These are phyloP conservation scores for Thraustochytrium sp. DNA, from an alignment of 352 stramenopile genomes.

Conservation along the genomic window DNA sequence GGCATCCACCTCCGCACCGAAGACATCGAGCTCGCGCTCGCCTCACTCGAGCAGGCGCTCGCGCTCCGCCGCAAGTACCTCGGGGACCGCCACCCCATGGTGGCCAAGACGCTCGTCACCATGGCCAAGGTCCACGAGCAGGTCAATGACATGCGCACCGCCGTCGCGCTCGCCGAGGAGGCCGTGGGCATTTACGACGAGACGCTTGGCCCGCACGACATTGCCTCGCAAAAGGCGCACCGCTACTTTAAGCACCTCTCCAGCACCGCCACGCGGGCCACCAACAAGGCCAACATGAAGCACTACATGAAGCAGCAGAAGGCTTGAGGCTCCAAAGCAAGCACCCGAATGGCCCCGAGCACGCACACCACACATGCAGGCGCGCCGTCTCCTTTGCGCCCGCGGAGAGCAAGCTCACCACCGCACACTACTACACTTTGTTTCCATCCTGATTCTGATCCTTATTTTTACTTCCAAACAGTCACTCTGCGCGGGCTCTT, in stretches of 20 bases:
- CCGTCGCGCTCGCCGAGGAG: not conserved
- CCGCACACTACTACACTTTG: too few species aligned
- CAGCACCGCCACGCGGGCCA: not conserved
- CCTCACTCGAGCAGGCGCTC: not conserved
- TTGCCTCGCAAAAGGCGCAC: not conserved
- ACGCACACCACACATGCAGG: too few species aligned
- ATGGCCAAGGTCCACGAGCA: not conserved
- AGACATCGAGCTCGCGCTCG: not conserved
- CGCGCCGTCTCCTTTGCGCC: too few species aligned
- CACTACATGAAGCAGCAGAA: not conserved
- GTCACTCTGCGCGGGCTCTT: too few species aligned
- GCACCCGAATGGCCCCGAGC: too few species aligned
- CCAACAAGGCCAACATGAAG: not conserved
- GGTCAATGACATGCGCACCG: not conserved
- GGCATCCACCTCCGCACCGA: not conserved
- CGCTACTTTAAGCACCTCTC: not conserved
- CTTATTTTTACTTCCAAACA: too few species aligned
- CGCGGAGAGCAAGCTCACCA: too few species aligned
- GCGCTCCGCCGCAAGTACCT: not conserved
- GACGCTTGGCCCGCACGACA: not conserved
- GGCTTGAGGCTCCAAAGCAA: too few species aligned
- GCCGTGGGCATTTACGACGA: not conserved
- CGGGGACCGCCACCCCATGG: not conserved
- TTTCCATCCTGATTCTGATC: too few species aligned
- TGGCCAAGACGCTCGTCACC: not conserved